Evolutionary conservation across 306 rosid species (phyloP), one percentile per base, ranked within the genome.

Genomic region (Lotus japonicus): DNA sequence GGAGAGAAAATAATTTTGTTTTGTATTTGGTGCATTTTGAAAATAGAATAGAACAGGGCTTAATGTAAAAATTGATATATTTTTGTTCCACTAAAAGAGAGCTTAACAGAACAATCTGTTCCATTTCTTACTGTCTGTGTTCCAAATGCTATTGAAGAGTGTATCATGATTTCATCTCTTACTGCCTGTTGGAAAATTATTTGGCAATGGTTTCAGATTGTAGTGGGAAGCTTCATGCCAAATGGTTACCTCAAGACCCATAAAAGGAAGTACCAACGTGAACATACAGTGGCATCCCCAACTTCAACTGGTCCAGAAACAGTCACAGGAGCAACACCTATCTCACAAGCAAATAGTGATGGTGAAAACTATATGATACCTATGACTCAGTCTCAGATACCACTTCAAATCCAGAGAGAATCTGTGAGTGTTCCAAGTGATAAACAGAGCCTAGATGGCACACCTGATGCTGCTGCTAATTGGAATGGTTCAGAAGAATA

Each of bases 171-270:
- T 62, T 31, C 63, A 42, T 14, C 12, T 7, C 52, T 46, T 72
- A n/a, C n/a, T n/a, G n/a, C n/a, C 5, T 26, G 44, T 7, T 31
- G 38, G 23, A 39, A 59, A 64, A 45, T 74, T 13, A 62, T 57
- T n/a, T 52, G 5, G 26, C 28, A 17, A 15, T 76, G 71, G 45
- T 80, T 77, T 62, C 82, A 91, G 96, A 67, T 86, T 73, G 96
- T 88, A 15, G 66, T 88, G 64, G 97, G 96, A 79, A 91, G 96
- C 73, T 91, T 86, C 84, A 55, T 58, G 80, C 83, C 84, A 58
- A 63, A 74, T 57, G 86, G 78, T 4, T 44, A 21, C 65, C 86
- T 81, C 62, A 88, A 84, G 76, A 23, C 63, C 1, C 89, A 65
- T 13, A 91, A 84, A 68, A 81, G 59, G 80, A 91, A 84, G 86